phyloP scores from a whole-genome alignment of 1,284 basidiomycete species.

The Sanghuangporus weigelae region DNA sequence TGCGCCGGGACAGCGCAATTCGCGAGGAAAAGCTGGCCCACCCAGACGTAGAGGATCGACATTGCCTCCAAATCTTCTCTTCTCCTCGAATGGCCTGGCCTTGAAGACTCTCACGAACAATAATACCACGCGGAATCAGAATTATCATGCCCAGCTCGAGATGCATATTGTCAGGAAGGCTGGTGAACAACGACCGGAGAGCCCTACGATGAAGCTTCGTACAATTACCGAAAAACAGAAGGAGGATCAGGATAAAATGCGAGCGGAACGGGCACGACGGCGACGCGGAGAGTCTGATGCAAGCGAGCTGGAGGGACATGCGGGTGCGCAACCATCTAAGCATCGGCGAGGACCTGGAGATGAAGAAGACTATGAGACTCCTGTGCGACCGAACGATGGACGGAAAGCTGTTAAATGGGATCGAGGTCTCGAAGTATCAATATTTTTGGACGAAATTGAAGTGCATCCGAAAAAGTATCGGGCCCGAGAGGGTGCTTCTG shows the following conservation, averaged over 20 bases:
- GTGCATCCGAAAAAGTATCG: conserved; percentile 40
- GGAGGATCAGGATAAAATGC: conserved; percentile 56
- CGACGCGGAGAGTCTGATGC: conserved; percentile 33
- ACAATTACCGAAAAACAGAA: conserved; percentile 68
- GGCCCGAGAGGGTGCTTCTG: conserved; percentile 33
- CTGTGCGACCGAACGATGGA: conserved; percentile 37
- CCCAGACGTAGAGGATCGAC: neutral
- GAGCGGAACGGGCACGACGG: conserved; percentile 62
- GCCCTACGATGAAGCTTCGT: conserved; percentile 69
- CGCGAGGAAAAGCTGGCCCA: conserved; percentile 4
- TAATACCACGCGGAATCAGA: conserved; percentile 68
- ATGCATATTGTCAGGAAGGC: conserved; percentile 65
- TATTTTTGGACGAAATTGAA: conserved; percentile 56
- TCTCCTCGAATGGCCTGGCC: conserved; percentile 37
- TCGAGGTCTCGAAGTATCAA: conserved; percentile 54
- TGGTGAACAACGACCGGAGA: conserved; percentile 65
- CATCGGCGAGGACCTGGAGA: conserved; percentile 71
- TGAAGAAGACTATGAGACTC: conserved; percentile 76
- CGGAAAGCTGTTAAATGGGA: conserved; percentile 76
- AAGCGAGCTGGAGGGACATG: conserved; percentile 27
- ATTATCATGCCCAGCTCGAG: conserved; percentile 52
- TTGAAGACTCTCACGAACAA: conserved; percentile 62
- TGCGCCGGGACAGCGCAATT: neutral
- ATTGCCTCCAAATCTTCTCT: conserved; percentile 25
- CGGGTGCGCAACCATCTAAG: conserved; percentile 23